phyloP scores from a whole-genome alignment of 306 rosid species.

The Trifolium pratense region DNA sequence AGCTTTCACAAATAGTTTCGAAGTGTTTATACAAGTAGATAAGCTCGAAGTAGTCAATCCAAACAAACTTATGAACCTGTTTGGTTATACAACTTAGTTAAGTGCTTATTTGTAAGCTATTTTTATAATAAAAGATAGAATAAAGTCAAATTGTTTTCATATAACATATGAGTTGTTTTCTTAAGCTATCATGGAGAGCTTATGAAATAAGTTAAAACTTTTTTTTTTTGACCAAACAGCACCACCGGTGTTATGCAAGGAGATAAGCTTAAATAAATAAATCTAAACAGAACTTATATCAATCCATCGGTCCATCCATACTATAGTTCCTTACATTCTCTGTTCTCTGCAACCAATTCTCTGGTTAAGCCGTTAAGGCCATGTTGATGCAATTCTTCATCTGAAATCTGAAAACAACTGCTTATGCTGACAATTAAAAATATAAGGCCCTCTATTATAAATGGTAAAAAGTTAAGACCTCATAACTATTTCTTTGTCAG shows the following conservation, averaged over 20 bases:
- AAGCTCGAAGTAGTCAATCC: not conserved
- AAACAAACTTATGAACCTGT: not conserved
- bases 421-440: too few relatives aligned
- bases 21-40: not conserved
- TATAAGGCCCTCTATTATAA: not conserved
- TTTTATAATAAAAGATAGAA: not conserved
- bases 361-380: not conserved
- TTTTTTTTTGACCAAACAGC: not conserved
- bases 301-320: too few relatives aligned
- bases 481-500: not conserved
- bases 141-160: not conserved
- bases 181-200: not conserved
- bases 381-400: not conserved
- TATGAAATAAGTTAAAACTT: not conserved
- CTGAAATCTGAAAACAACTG: not conserved
- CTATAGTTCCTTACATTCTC: too few relatives aligned
- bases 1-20: too few relatives aligned
- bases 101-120: not conserved
- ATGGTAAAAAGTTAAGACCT: not conserved
- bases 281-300: too few relatives aligned
- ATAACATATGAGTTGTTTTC: too few relatives aligned
- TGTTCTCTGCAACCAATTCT: too few relatives aligned
- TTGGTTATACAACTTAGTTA: not conserved
- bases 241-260: too few relatives aligned
- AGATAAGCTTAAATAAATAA: too few relatives aligned